phyloP scores from a whole-genome alignment of 192 early-diverging fungal species.

The Gonapodya prolifera region DNA sequence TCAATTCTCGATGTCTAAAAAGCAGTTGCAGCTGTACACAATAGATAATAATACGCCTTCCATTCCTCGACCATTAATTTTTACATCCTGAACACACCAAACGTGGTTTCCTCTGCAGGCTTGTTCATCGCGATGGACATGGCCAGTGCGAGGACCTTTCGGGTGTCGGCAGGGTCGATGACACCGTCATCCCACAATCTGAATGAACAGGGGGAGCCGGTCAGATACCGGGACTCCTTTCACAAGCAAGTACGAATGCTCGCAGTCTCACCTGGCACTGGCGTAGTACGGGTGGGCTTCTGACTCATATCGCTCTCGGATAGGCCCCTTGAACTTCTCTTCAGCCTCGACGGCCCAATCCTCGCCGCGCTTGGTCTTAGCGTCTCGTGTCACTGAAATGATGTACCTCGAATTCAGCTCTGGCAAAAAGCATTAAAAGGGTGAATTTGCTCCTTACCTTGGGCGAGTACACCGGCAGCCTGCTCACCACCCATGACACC shows the following conservation, averaged over 20 bases:
- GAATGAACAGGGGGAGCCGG: conserved; percentile 25
- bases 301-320: conserved; percentile 70
- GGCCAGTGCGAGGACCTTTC: conserved; percentile 73
- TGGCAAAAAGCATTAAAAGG: neutral
- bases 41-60: no score
- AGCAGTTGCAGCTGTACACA: no score
- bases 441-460: conserved; percentile 20
- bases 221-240: neutral
- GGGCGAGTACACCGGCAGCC: conserved; percentile 80
- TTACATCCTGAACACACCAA: conserved; percentile 98
- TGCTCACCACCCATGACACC: conserved; percentile 98
- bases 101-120: conserved; percentile 55
- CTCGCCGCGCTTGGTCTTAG: conserved; percentile 62
- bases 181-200: conserved; percentile 92
- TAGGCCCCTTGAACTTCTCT: conserved; percentile 68
- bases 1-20: no score
- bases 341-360: conserved; percentile 64
- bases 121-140: conserved; percentile 67
- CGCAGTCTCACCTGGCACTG: conserved; percentile 37
- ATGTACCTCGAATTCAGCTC: neutral
- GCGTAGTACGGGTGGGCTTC: conserved; percentile 93
- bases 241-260: no score
- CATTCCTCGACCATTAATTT: no score
- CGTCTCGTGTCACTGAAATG: conserved; percentile 54
- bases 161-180: conserved; percentile 77